Evolutionary conservation across 805 yeast genomes (phyloP).

Genomic region (Myxozyma neotropica): DNA sequence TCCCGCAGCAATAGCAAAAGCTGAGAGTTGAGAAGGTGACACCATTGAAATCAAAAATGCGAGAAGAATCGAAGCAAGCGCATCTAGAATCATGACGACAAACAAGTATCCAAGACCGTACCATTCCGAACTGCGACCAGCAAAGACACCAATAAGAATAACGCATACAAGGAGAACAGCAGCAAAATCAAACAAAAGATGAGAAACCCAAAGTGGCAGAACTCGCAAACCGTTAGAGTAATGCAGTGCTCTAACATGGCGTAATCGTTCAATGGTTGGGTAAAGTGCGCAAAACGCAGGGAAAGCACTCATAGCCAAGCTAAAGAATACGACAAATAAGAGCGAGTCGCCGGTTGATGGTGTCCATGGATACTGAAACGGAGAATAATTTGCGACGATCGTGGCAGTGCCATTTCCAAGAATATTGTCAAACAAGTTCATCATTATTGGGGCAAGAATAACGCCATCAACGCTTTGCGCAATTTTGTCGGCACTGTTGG

Average conservation of each 20-base stretch:
- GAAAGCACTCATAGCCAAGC: slow-evolving; percentile 42
- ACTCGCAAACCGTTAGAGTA: slow-evolving; percentile 44
- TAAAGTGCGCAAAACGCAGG: slow-evolving; percentile 43
- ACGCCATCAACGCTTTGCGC: slow-evolving; percentile 27
- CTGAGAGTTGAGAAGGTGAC: slow-evolving; percentile 43
- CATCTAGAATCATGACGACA: slow-evolving; percentile 40
- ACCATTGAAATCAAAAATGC: slow-evolving; percentile 41
- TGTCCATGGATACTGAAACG: slow-evolving; percentile 42
- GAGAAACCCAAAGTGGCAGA: slow-evolving; percentile 42
- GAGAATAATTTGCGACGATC: slow-evolving; percentile 39
- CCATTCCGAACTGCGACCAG: slow-evolving; percentile 34
- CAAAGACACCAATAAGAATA: slow-evolving; percentile 38
- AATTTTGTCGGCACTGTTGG: slow-evolving; percentile 31
- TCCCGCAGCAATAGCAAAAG: slow-evolving; percentile 45
- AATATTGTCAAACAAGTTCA: slow-evolving; percentile 39
- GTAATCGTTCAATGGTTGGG: slow-evolving; percentile 43
- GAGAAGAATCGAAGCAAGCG: slow-evolving; percentile 38
- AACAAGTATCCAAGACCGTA: slow-evolving; percentile 41
- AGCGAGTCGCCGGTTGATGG: slow-evolving; percentile 41
- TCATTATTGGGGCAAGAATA: slow-evolving; percentile 35
- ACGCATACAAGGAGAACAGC: slow-evolving; percentile 35
- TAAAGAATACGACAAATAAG: slow-evolving; percentile 42
- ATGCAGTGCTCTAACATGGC: slow-evolving; percentile 43
- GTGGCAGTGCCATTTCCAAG: slow-evolving; percentile 38
- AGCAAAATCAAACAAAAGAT: slow-evolving; percentile 37